phyloP scores from a whole-genome alignment of 1,284 basidiomycete genomes.

The Cutaneotrichosporon sp. region DNA sequence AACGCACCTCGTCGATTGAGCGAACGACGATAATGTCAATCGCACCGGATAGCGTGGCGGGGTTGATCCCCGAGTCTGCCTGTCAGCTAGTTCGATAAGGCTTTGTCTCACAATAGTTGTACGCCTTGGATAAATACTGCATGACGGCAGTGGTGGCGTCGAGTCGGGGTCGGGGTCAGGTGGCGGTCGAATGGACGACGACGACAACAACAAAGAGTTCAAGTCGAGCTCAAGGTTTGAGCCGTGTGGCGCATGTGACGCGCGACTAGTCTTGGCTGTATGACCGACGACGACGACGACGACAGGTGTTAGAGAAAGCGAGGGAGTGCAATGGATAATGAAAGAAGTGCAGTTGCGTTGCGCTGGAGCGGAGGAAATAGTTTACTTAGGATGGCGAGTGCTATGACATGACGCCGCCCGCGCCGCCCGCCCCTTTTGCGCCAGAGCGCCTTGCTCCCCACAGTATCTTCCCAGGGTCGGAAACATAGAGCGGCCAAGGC shows the following conservation, averaged over 20 bases:
- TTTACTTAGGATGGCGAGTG: not conserved
- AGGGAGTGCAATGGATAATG: not conserved
- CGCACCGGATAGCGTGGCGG: conserved; percentile 87
- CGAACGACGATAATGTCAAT: conserved; percentile 95
- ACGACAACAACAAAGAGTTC: too few relatives aligned
- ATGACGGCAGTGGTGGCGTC: conserved; percentile 16
- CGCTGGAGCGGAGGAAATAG: not conserved
- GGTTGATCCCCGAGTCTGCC: conserved; percentile 63
- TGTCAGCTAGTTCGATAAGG: not conserved
- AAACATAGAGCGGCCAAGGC: not conserved
- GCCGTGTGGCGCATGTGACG: too few relatives aligned
- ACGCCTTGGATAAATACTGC: conserved; percentile 47
- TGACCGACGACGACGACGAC: too few relatives aligned
- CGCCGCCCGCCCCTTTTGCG: too few relatives aligned
- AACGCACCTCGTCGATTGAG: conserved; percentile 57
- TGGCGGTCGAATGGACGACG: not conserved
- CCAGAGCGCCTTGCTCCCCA: too few relatives aligned
- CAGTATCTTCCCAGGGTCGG: too few relatives aligned
- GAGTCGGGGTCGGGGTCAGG: not conserved
- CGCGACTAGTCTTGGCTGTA: too few relatives aligned
- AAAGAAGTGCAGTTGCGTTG: not conserved
- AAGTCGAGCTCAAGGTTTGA: too few relatives aligned
- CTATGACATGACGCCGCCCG: not conserved
- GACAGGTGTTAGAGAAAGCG: too few relatives aligned
- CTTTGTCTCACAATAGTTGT: conserved; percentile 42